Evolutionary conservation across 2,329 filamentous ascomycete genomes (phyloP).

Genomic region (Xylaria sp.): DNA sequence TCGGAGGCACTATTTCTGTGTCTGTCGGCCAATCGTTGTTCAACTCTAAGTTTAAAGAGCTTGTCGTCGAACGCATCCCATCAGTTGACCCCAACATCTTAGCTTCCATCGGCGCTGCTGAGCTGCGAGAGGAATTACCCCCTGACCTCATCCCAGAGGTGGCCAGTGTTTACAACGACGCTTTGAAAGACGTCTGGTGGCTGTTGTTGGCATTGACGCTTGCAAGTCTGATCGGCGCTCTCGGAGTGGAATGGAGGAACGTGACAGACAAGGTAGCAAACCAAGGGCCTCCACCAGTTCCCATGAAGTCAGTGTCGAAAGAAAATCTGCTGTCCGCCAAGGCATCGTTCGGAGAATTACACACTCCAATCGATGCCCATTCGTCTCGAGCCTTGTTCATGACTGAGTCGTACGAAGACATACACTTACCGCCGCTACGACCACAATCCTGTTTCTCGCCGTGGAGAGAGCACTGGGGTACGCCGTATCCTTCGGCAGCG

Average conservation of each 20-base stretch:
- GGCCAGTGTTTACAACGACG: conserved; percentile 2
- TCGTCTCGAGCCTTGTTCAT: not conserved
- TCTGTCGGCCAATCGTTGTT: conserved; percentile 9
- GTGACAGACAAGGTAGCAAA: conserved; percentile 14
- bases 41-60: conserved; percentile 4
- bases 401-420: not conserved
- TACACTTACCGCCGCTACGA: not conserved
- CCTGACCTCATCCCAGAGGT: not conserved
- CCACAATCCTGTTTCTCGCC: not conserved
- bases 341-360: not conserved
- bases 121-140: not conserved
- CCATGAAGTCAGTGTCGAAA: not conserved
- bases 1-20: conserved; percentile 1
- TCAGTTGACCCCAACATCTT: not conserved
- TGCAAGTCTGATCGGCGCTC: not conserved
- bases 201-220: not conserved
- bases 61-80: not conserved
- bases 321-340: not conserved
- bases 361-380: not conserved
- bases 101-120: not conserved
- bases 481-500: not conserved
- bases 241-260: conserved; percentile 9
- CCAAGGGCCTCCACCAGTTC: conserved; percentile 1
- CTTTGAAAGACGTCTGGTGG: conserved; percentile 9
- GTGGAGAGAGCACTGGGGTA: not conserved